These are phyloP conservation scores for Aspergillus biplanus DNA, from an alignment of 495 filamentous ascomycete genomes.

Conservation along the genomic window DNA sequence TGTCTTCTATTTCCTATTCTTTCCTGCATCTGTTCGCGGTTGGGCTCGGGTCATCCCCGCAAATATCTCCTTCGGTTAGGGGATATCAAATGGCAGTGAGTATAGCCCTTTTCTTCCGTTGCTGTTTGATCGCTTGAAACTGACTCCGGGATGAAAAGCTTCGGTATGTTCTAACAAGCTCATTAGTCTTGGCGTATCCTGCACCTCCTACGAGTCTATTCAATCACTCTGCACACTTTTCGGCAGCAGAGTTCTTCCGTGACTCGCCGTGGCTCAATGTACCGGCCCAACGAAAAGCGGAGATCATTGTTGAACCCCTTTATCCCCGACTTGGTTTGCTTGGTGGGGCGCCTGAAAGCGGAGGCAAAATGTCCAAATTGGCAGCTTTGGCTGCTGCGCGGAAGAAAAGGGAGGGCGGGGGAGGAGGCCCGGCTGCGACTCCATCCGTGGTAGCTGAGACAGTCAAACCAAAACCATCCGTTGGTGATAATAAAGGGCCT, in stretches of 20 bases:
- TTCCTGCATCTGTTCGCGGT: constrained; percentile 27
- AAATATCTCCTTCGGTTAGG: constrained; percentile 8
- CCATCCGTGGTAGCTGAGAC: constrained; percentile 15
- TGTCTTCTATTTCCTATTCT: constrained; percentile 22
- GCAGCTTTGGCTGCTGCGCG: constrained; percentile 86
- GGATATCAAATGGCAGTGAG: constrained; percentile 20
- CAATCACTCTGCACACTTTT: constrained; percentile 35
- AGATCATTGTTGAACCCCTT: constrained; percentile 66
- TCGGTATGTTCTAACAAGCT: constrained; percentile 49
- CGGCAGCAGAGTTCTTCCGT: constrained; percentile 68
- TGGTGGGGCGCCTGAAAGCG: constrained; percentile 68
- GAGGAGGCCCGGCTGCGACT: constrained; percentile 50
- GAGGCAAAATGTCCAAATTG: constrained; percentile 80
- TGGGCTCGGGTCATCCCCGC: constrained; percentile 36
- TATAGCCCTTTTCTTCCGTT: constrained; percentile 18
- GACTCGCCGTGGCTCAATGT: constrained; percentile 88
- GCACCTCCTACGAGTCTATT: constrained; percentile 23
- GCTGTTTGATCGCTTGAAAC: constrained; percentile 31
- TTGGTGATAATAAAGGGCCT: constrained; percentile 28
- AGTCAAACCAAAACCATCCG: constrained; percentile 25
- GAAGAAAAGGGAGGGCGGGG: constrained; percentile 71
- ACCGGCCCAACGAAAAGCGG: constrained; percentile 66
- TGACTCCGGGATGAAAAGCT: constrained; percentile 40
- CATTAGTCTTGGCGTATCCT: constrained; percentile 44
- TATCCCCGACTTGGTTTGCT: constrained; percentile 66